Evolutionary conservation across 2,329 filamentous ascomycete genomes (phyloP).

Genomic region (Macrophomina tecta): DNA sequence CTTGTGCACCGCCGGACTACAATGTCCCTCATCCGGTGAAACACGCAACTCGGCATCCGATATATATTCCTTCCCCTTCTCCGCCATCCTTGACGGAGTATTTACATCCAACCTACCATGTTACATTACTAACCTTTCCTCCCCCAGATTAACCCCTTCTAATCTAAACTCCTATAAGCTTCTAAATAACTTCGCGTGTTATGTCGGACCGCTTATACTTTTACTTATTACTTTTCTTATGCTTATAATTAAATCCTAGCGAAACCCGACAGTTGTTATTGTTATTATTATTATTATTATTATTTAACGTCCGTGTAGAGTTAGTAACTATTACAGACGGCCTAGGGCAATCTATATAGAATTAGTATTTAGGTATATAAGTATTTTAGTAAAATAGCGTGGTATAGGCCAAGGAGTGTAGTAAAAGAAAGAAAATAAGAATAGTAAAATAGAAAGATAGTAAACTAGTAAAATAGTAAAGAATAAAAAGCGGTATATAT

Average conservation of each 20-base stretch:
- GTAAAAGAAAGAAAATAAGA: no score
- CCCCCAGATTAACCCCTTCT: conserved; percentile 35
- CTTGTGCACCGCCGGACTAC: background rate
- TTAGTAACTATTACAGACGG: no score
- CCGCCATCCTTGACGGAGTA: conserved; percentile 36
- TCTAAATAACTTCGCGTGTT: conserved; percentile 39
- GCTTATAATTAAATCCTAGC: conserved; percentile 37
- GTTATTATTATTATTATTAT: no score
- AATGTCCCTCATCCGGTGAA: conserved; percentile 37
- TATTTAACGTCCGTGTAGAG: no score
- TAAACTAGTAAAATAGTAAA: no score
- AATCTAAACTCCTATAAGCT: conserved; percentile 43
- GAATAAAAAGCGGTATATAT: no score
- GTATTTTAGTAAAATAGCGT: no score
- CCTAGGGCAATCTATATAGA: no score
- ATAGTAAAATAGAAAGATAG: no score
- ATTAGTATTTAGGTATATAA: no score
- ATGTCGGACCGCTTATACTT: conserved; percentile 37
- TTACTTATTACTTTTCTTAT: conserved; percentile 37
- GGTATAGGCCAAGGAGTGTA: no score
- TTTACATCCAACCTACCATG: conserved; percentile 41
- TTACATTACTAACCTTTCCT: conserved; percentile 39
- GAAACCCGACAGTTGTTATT: conserved; percentile 33
- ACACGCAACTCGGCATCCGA: conserved; percentile 33
- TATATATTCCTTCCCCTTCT: conserved; percentile 36